Conservation (phyloP, 257 asterid genomes). For the Gentiana dahurica region DNA sequence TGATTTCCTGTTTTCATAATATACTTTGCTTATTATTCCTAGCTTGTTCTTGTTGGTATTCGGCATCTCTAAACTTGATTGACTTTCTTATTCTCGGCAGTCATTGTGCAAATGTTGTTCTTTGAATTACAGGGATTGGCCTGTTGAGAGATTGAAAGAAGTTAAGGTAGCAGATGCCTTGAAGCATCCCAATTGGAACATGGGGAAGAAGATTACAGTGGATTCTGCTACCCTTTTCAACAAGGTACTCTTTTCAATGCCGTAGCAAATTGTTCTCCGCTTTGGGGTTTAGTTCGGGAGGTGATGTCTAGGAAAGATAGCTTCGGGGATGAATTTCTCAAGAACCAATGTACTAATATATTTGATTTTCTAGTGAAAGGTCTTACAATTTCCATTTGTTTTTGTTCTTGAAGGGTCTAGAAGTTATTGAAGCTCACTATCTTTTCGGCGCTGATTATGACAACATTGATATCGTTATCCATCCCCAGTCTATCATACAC, state of each 20-base stretch:
- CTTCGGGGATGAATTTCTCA: too few species aligned
- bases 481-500: conserved; percentile 95
- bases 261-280: too few species aligned
- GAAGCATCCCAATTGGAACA: conserved; percentile 98
- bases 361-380: not conserved
- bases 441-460: conserved; percentile 92
- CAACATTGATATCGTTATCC: conserved; percentile 81
- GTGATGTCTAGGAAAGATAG: too few species aligned
- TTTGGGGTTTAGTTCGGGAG: too few species aligned
- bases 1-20: not conserved
- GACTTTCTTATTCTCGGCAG: too few species aligned
- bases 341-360: not conserved
- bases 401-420: conserved; percentile 57
- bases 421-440: conserved; percentile 98
- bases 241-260: conserved; percentile 38
- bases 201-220: conserved; percentile 97
- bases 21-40: too few species aligned
- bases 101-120: not conserved
- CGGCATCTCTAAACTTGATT: too few species aligned
- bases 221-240: conserved; percentile 98
- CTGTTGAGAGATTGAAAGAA: conserved; percentile 83
- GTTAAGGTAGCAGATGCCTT: conserved; percentile 98
- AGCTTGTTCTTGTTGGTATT: too few species aligned
- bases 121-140: conserved; percentile 60
- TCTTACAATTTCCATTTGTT: not conserved